Evolutionary conservation across 164 flowering plant species (phyloP).

Genomic region (Cinnamomum micranthum): DNA sequence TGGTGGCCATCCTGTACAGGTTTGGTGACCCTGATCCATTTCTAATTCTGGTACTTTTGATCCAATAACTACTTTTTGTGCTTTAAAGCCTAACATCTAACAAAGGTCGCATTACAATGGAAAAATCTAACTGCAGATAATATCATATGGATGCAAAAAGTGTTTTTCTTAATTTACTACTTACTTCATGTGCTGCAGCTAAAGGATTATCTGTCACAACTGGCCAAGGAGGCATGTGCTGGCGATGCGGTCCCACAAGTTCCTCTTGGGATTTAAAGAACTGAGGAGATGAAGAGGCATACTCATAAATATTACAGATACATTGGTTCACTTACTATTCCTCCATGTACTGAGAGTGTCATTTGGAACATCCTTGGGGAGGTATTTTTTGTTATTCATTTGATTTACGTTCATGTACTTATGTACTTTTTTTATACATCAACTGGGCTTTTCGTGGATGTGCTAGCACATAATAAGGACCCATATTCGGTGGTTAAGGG

Average conservation of each 20-base stretch:
- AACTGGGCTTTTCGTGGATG: neutral
- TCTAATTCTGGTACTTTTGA: conserved; percentile 30
- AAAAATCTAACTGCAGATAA: too few species aligned
- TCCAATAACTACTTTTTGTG: neutral
- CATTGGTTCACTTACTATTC: conserved; percentile 39
- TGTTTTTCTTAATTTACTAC: neutral
- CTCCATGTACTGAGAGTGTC: conserved; percentile 9
- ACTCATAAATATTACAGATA: conserved; percentile 30
- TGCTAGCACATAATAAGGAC: neutral
- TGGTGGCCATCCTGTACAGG: conserved; percentile 42
- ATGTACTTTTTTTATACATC: neutral
- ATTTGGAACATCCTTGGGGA: conserved; percentile 4
- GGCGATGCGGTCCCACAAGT: conserved; percentile 22
- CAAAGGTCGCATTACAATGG: neutral
- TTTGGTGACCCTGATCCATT: conserved; percentile 41
- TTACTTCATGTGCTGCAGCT: conserved; percentile 20
- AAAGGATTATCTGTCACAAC: conserved; percentile 12
- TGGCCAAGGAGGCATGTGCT: conserved; percentile 27
- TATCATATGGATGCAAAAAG: neutral
- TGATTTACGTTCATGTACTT: neutral
- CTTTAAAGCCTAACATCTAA: too few species aligned
- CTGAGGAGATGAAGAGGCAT: conserved; percentile 20
- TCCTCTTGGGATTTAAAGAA: conserved; percentile 22
- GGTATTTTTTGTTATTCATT: conserved; percentile 11
- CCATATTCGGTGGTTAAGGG: too few species aligned